phyloP scores from a whole-genome alignment of 83 land plant species.

The Thuja plicata region DNA sequence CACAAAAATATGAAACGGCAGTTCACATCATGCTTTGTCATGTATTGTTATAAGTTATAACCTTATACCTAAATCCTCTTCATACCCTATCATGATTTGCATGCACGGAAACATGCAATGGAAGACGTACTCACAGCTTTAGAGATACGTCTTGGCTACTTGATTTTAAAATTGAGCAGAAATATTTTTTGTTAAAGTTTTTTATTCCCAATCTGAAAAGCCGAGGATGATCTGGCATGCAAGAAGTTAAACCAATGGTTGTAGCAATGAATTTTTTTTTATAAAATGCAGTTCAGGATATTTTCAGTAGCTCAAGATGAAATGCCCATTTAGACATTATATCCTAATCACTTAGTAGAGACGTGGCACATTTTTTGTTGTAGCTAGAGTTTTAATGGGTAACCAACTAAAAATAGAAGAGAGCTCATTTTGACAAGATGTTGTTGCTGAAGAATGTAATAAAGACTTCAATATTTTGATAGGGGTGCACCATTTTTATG shows the following conservation, averaged over 20 bases:
- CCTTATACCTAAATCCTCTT: constrained; percentile 12
- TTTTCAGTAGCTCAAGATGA: not conserved
- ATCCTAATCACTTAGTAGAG: not conserved
- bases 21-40: not conserved
- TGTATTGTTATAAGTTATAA: too few species aligned
- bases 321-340: not conserved
- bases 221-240: too few species aligned
- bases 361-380: not conserved
- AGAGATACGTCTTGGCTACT: constrained; percentile 45
- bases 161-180: not conserved
- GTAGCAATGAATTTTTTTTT: not conserved
- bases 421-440: not conserved
- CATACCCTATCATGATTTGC: constrained; percentile 73
- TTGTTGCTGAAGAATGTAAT: not conserved
- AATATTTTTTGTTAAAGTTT: not conserved
- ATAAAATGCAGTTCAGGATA: not conserved
- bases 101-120: constrained; percentile 87
- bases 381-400: not conserved
- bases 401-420: not conserved
- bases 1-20: not conserved
- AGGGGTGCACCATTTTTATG: not conserved
- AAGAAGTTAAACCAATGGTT: not conserved
- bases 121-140: constrained; percentile 90
- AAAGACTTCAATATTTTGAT: not conserved
- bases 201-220: too few species aligned